Base-by-base conservation (phyloP, 2,329 filamentous ascomycete genomes). In the Cladorrhinum sp. region DNA sequence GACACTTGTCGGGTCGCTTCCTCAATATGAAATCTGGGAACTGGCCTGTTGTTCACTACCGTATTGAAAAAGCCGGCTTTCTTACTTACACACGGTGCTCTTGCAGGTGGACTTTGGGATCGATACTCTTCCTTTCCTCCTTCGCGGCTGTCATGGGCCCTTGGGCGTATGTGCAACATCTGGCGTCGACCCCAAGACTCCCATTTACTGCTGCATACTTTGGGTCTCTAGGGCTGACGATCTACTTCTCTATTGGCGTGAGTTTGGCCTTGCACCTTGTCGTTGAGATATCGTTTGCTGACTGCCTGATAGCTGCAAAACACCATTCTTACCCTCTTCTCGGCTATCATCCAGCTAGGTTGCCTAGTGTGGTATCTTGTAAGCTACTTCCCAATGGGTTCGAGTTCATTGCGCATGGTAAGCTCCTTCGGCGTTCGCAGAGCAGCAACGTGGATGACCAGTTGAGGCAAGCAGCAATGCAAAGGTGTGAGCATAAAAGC, bases 361-460 rank as follows among this genome's bases (percentile, higher is more conserved):
- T 90, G 89, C 64, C 80, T 98, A 65, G 66, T 91, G 51, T 98
- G 93, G 93, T 98, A 98, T 77, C 82, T 97, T 51, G 87, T 98
- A 75, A 96, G 91, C 77, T 99, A 99, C 76, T 98, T 98, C 71
- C 95, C 95, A 24, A 96, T 98, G 93, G 95, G 95, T 45, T 91
- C 90, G 60, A 90, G 88, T 58, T 92, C 95, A 48, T 78, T 99
- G 66, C 88, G 93, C 62, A 85, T 96, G 67, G 92, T 92, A 60
- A 91, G 92, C 49, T 87, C 86, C 2, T 95, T 96, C 72, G 95
- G 93, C 22, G 91, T 89, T 20, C 88, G 88, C 71, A 85, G 93
- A 71, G 90, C 96, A 38, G 85, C 91, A 4, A 85, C 92, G 57
- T 98, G 93, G 95, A 88, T 97, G 85, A 88, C 85, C 52, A 88